Conservation (phyloP, 352 stramenopile genomes). For the Phytophthora crassamura region DNA sequence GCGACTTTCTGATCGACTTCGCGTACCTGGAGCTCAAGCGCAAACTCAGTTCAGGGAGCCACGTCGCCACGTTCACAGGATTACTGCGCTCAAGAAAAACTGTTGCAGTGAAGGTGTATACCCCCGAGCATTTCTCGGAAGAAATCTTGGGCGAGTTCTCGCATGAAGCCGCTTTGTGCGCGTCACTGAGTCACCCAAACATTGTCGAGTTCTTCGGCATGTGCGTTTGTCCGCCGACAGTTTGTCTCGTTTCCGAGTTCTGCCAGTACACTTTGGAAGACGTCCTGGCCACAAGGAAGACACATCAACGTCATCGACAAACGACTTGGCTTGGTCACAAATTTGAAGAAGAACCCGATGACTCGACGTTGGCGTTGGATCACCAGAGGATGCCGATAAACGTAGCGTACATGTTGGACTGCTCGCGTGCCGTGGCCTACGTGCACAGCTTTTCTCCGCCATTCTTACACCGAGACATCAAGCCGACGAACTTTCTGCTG, state of each 20-base stretch:
- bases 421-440: constrained; percentile 58
- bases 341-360: not conserved
- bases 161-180: constrained; percentile 58
- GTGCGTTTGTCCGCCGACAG: constrained; percentile 57
- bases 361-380: not conserved
- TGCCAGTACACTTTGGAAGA: constrained; percentile 54
- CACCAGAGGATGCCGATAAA: constrained; percentile 45
- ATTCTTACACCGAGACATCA: constrained; percentile 69
- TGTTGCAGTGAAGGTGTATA: constrained; percentile 67
- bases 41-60: constrained; percentile 40
- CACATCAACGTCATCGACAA: not conserved
- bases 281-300: constrained; percentile 18
- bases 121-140: constrained; percentile 49
- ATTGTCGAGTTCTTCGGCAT: constrained; percentile 61
- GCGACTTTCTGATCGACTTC: constrained; percentile 70
- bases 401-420: constrained; percentile 63
- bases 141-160: constrained; percentile 54
- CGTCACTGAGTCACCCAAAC: constrained; percentile 54
- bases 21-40: constrained; percentile 51
- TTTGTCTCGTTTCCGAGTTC: constrained; percentile 60
- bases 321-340: constrained; percentile 5
- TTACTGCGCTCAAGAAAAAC: constrained; percentile 37
- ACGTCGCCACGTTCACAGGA: constrained; percentile 45
- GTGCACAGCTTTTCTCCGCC: constrained; percentile 64
- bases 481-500: constrained; percentile 63